Conservation (phyloP, 208 protist species). For the Acanthamoeba lenticulata region DNA sequence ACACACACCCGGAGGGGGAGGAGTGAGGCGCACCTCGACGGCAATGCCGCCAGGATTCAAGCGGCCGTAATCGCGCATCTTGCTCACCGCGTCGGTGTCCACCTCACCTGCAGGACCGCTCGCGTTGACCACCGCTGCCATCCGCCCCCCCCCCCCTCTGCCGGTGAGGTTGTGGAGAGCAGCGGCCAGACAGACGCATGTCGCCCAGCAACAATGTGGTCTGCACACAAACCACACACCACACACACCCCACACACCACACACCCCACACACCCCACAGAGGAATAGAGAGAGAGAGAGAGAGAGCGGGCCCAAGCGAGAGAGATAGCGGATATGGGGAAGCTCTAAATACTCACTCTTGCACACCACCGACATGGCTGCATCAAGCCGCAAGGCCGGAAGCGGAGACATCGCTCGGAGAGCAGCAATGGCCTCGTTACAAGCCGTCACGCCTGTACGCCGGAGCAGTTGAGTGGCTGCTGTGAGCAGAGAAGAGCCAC, state of each 20-base stretch:
- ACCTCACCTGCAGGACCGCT: background rate
- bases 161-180: background rate
- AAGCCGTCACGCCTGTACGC: background rate
- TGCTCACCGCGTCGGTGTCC: background rate
- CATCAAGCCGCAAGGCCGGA: background rate
- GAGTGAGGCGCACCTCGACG: background rate
- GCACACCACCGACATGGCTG: background rate
- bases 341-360: too few relatives aligned
- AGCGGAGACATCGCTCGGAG: background rate
- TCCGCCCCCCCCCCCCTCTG: background rate
- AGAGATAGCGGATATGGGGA: too few relatives aligned
- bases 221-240: too few relatives aligned
- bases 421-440: constrained; percentile 15
- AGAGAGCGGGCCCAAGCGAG: background rate
- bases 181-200: background rate
- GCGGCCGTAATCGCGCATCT: background rate
- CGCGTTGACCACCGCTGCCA: constrained; percentile 6
- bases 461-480: background rate
- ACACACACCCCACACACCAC: too few relatives aligned
- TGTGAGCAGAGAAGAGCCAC: background rate
- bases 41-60: background rate
- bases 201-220: too few relatives aligned
- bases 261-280: too few relatives aligned
- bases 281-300: too few relatives aligned
- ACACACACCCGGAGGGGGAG: background rate